Evolutionary conservation across 2,329 filamentous ascomycete genomes (phyloP).

Genomic region (Amauroascus niger): DNA sequence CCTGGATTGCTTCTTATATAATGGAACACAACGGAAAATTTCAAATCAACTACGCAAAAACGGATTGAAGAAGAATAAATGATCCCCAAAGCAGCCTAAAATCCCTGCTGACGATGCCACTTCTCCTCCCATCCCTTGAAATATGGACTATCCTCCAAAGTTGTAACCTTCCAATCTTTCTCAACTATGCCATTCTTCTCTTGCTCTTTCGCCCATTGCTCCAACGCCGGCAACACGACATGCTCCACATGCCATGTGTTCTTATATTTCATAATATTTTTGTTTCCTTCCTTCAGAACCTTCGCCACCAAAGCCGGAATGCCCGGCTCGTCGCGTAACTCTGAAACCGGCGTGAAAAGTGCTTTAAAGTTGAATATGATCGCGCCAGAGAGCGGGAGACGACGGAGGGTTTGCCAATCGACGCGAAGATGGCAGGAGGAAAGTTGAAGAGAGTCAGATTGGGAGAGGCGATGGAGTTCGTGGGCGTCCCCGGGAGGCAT

Average conservation of each 20-base stretch:
- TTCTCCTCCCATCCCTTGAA: constrained; percentile 68
- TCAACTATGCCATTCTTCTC: constrained; percentile 51
- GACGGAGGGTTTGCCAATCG: constrained; percentile 79
- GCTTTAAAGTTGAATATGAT: constrained; percentile 86
- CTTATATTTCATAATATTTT: constrained; percentile 66
- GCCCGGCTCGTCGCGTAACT: constrained; percentile 62
- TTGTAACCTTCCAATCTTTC: constrained; percentile 55
- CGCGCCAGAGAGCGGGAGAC: constrained; percentile 63
- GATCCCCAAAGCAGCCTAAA: constrained; percentile 27
- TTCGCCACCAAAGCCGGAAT: constrained; percentile 62
- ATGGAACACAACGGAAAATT: not conserved
- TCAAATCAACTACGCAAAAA: not conserved
- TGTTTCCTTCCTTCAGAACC: constrained; percentile 61
- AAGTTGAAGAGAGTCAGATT: constrained; percentile 48
- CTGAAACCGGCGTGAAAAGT: constrained; percentile 63
- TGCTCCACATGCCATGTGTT: constrained; percentile 71
- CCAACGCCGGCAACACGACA: constrained; percentile 55
- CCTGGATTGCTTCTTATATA: not conserved
- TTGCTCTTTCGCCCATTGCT: constrained; percentile 58
- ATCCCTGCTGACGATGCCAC: constrained; percentile 58
- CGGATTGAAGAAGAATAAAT: not conserved
- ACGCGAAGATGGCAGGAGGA: constrained; percentile 61
- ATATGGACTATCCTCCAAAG: constrained; percentile 64
- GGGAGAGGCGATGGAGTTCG: constrained; percentile 49
- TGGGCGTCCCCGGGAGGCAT: constrained; percentile 61